A percentile compares a stretch with the other conserved stretches of the same genome.
These are phyloP conservation scores for Durotheca rogersii DNA, from an alignment of 495 filamentous ascomycete genomes.

Conservation along the genomic window DNA sequence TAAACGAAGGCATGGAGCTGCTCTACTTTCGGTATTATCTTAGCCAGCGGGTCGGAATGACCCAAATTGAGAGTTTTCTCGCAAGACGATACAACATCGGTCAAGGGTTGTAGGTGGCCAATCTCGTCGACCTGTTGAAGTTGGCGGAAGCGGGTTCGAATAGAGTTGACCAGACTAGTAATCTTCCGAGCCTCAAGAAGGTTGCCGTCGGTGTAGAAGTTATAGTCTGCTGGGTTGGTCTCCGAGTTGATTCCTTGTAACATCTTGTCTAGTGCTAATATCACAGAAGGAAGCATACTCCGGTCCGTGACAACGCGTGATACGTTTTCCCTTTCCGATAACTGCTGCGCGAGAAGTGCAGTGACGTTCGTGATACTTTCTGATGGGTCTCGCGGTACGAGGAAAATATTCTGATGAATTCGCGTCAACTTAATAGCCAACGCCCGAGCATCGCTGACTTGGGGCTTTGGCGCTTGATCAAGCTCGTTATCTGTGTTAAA, in stretches of 20 bases:
- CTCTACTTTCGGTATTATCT: constrained; percentile 78
- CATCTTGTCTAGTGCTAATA: constrained; percentile 62
- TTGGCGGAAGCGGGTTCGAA: constrained; percentile 67
- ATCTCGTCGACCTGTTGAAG: constrained; percentile 63
- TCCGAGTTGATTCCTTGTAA: constrained; percentile 53
- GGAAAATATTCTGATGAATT: constrained; percentile 52
- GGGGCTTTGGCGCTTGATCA: constrained; percentile 14
- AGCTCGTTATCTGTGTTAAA: constrained; percentile 56
- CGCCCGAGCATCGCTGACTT: constrained; percentile 40
- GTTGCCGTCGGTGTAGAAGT: constrained; percentile 87
- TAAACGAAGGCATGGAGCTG: constrained; percentile 77
- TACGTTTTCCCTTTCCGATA: constrained; percentile 39
- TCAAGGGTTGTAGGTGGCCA: constrained; percentile 58
- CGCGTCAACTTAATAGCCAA: constrained; percentile 47
- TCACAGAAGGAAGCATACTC: constrained; percentile 61
- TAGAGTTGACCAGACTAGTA: constrained; percentile 61
- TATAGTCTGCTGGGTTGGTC: constrained; percentile 54
- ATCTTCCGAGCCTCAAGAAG: constrained; percentile 70
- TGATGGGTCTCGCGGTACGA: constrained; percentile 35
- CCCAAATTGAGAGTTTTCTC: constrained; percentile 70
- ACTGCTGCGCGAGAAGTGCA: constrained; percentile 39
- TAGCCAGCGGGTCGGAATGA: constrained; percentile 83
- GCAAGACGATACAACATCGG: constrained; percentile 73
- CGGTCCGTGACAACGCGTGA: constrained; percentile 36
- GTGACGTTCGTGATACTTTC: constrained; percentile 42